Base-by-base conservation (phyloP, 2,329 filamentous ascomycete genomes). In the Trichoderma polysporum region DNA sequence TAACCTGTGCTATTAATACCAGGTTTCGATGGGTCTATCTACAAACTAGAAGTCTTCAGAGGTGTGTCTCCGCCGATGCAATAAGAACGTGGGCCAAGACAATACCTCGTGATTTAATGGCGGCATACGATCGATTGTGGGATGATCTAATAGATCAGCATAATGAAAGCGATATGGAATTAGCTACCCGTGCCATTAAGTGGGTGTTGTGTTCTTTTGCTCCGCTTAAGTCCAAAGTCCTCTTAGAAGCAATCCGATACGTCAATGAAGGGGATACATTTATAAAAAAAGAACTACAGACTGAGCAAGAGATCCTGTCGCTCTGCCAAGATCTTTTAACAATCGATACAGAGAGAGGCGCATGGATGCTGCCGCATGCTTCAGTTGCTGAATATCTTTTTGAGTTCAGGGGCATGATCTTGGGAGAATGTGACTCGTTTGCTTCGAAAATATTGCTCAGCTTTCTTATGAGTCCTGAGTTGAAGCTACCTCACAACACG, bases 21-120 rank as follows among this genome's bases (percentile, higher is more conserved):
- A 71, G 70, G 69, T 72, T 72, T 45, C 70, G 69, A 62, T 72
- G 70, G 70, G 70, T 70, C 25, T 37, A 69, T 5, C 65, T 72
- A 12, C 70, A 71, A 19, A 65, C 68, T 22, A 29, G 66, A 9
- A 52, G 64, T 4, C 62, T 71, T 0, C 22, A 59, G 4, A 45
- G 65, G 9, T 67, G 68, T 3, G 19, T 63, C 7, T 56, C 61
- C 2, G 19, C 69, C 15, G 31, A 57, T 17, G 70, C 70, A 19
- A 49, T 72, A 9, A 17, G 62, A 2, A 15, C 35, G 7, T 71
- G 70, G 49, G 49, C 70, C 2, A 33, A 69, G 17, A 49, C 57
- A 7, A 17, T 69, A 1, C 70, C 70, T 3, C 22, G 19, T 1
- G 70, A 67, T 35, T 27, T 72, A 15, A 66, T 68, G 37, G 41